Evolutionary conservation across 805 yeast genomes (phyloP).

Genomic region (Yueomyces sp.): DNA sequence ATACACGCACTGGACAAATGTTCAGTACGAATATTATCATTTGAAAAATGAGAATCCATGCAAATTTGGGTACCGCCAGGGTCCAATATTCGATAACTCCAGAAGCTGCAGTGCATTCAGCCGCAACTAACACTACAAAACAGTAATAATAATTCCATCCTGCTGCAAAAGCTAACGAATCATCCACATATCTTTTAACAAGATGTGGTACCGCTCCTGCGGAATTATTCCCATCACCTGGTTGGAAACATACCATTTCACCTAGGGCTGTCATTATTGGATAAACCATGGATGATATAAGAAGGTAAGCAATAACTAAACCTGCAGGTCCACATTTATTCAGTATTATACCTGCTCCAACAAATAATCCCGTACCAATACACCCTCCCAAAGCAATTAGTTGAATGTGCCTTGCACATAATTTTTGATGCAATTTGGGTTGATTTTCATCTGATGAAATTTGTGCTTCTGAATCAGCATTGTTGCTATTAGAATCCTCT

Average conservation of each 20-base stretch:
- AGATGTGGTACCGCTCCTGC: conserved; percentile 46
- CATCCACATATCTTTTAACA: conserved; percentile 45
- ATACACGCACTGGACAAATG: conserved; percentile 37
- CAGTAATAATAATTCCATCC: conserved; percentile 45
- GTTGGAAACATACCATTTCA: conserved; percentile 52
- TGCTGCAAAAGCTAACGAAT: conserved; percentile 46
- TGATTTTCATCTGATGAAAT: background rate
- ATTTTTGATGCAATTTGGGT: conserved; percentile 11
- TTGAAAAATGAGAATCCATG: conserved; percentile 45
- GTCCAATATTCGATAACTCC: conserved; percentile 52
- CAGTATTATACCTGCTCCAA: conserved; percentile 56
- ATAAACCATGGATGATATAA: conserved; percentile 51
- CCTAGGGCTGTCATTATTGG: conserved; percentile 53
- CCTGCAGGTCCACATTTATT: conserved; percentile 64
- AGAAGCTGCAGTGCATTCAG: conserved; percentile 55
- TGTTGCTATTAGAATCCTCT: too few relatives aligned
- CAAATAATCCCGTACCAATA: conserved; percentile 74
- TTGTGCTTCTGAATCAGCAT: background rate
- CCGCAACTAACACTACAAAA: conserved; percentile 38
- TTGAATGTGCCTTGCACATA: conserved; percentile 55
- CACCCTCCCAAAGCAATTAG: conserved; percentile 77
- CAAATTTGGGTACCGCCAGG: conserved; percentile 37
- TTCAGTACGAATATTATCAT: conserved; percentile 34
- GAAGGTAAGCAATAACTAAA: conserved; percentile 44
- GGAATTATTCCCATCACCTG: conserved; percentile 35